Evolutionary conservation across 345 rosid genomes (phyloP).

Genomic region (Pseudoturritis turrita): DNA sequence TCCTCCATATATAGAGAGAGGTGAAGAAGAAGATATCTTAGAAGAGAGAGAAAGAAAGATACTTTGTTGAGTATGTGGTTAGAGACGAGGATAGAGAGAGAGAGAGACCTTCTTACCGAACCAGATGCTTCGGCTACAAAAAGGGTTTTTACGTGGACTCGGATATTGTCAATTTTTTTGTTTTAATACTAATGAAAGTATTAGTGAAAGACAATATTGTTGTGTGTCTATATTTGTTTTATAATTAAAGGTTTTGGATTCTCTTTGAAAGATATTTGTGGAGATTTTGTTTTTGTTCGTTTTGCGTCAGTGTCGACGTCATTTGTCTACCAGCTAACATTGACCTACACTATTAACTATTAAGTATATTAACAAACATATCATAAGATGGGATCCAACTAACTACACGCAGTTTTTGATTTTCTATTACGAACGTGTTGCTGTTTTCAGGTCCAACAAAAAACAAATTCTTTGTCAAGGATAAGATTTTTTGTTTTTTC

Average conservation of each 20-base stretch:
- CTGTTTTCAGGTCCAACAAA: neutral
- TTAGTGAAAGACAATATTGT: neutral
- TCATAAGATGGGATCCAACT: neutral
- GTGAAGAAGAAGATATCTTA: constrained; percentile 16
- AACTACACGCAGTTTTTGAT: neutral
- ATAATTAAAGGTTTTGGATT: neutral
- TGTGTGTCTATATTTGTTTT: neutral
- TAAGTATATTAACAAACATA: neutral
- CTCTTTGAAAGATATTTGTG: neutral
- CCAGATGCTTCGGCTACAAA: constrained; percentile 67
- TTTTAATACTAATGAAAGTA: neutral
- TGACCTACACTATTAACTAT: neutral
- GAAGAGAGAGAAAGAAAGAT: constrained; percentile 26
- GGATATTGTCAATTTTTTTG: constrained; percentile 17
- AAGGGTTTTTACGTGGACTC: constrained; percentile 45
- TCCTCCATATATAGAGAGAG: constrained; percentile 58
- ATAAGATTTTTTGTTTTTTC: no score
- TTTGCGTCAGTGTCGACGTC: constrained; percentile 24
- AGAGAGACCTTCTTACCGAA: constrained; percentile 43
- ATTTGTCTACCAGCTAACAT: constrained; percentile 16
- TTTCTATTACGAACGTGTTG: neutral
- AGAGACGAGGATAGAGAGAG: constrained; percentile 11
- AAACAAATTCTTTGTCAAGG: no score
- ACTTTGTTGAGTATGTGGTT: constrained; percentile 57
- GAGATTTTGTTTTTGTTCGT: constrained; percentile 11